Base-by-base conservation (phyloP, 164 flowering plant genomes). In the Amborella trichopoda region DNA sequence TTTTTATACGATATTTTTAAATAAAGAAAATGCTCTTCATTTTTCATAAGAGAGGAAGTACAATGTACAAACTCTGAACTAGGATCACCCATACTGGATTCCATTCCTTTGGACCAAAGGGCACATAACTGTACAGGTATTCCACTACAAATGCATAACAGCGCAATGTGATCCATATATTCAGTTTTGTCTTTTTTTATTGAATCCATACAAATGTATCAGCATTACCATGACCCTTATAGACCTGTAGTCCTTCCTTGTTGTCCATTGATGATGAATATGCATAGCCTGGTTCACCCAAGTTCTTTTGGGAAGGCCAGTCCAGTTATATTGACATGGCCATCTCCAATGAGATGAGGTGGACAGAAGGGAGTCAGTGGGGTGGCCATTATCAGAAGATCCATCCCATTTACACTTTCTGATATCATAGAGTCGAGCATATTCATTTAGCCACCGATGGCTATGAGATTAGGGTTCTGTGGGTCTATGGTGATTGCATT, bases 101-200 rank as follows among this genome's bases (percentile, higher is more conserved):
- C 34, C 81, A 96, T 69, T 80, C 80, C 80, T 84, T 88, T 42
- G 66, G 94, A 49, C 96, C 94, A 49, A 93, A 38, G 27, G 85
- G 84, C 60, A n/a, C n/a, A n/a, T 77, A 76, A 18, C 86, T 90
- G 46, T 65, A n/a, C n/a, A n/a, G n/a, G 76, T 43, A 76, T 80
- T 54, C 84, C 87, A 73, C 68, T 82, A 96, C 99, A 91, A 40
- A 91, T 84, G 48, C 87, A 91, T 40, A 91, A 80, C 43, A 86
- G 63, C 91, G 67, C 99, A 93, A 61, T 93, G 96, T 19, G 96
- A 93, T 11, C 99, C 91, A 73, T 82, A 93, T 63, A 87, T 95
- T 63, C 73, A 68, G 19, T 58, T 73, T n/a, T 95, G 94, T 44
- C 95, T 96, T 69, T 72, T 84, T 56, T 84, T 87, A 50, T 42